Percentiles rank a stretch among this genome's conserved stretches.
phyloP scores from a whole-genome alignment of 2,329 filamentous ascomycete species.

The Cladosporium cucumerinum region DNA sequence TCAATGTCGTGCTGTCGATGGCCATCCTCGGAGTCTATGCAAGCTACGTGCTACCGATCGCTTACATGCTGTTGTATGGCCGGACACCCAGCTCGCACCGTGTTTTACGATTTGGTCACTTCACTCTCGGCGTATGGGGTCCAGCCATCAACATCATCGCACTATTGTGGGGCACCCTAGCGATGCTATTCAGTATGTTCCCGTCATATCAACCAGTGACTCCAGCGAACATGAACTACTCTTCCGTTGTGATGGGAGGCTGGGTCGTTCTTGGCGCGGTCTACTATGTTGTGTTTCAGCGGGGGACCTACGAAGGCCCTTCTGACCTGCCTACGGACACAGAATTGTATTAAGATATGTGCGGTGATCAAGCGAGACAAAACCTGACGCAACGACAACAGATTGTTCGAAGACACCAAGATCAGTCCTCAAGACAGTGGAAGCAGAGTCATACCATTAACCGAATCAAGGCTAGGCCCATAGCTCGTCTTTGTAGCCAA shows the following conservation, averaged over 20 bases:
- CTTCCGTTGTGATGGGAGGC: slow-evolving; percentile 37
- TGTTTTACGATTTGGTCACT: slow-evolving; percentile 23
- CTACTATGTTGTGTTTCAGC: slow-evolving; percentile 42
- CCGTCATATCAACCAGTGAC: slow-evolving; percentile 41
- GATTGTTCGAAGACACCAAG: neutral
- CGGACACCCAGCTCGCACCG: neutral
- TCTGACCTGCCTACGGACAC: neutral
- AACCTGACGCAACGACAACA: neutral
- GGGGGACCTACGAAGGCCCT: slow-evolving; percentile 31
- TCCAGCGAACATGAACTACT: slow-evolving; percentile 44
- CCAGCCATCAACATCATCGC: slow-evolving; percentile 41
- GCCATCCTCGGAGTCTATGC: slow-evolving; percentile 56
- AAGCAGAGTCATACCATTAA: neutral
- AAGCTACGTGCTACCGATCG: slow-evolving; percentile 56
- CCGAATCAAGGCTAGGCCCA: neutral
- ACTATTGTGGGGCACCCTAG: slow-evolving; percentile 44
- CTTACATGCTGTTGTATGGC: slow-evolving; percentile 44
- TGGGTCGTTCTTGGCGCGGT: slow-evolving; percentile 39
- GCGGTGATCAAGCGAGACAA: neutral
- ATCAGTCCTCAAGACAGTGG: neutral
- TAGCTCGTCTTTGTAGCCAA: neutral
- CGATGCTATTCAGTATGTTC: slow-evolving; percentile 48
- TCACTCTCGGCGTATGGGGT: slow-evolving; percentile 37
- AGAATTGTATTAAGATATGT: neutral
- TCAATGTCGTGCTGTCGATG: slow-evolving; percentile 52